Evolutionary conservation across 768 basidiomycete genomes (phyloP).

Genomic region (Russula brevipes): DNA sequence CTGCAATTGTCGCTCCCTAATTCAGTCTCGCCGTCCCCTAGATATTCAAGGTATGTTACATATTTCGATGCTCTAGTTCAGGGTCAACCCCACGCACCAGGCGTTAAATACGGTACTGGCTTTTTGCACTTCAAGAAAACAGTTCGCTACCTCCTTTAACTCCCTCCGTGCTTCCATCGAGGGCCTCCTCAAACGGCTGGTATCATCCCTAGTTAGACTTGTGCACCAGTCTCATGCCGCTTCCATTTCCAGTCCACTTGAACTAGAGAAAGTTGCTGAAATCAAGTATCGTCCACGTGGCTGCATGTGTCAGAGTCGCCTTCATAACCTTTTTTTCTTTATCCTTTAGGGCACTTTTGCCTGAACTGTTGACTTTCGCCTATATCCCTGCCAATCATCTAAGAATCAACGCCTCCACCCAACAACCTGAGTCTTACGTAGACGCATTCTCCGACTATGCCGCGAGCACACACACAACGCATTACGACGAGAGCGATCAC

Average conservation of each 20-base stretch:
- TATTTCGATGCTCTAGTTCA: not conserved
- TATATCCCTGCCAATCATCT: slow-evolving; percentile 66
- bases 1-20: too few relatives aligned
- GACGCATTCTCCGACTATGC: slow-evolving; percentile 7
- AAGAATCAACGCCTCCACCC: slow-evolving; percentile 46
- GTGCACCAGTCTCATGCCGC: slow-evolving; percentile 2
- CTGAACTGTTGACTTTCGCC: slow-evolving; percentile 74
- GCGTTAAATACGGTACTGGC: slow-evolving; percentile 86
- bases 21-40: not conserved
- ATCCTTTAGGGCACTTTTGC: slow-evolving; percentile 62
- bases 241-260: slow-evolving; percentile 54
- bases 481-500: slow-evolving; percentile 40
- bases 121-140: slow-evolving; percentile 76
- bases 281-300: slow-evolving; percentile 53
- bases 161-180: slow-evolving; percentile 77
- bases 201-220: slow-evolving; percentile 2
- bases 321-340: not conserved
- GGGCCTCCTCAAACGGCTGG: slow-evolving; percentile 66
- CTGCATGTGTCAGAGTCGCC: not conserved
- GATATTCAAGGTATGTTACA: slow-evolving; percentile 18
- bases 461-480: slow-evolving; percentile 27
- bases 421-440: slow-evolving; percentile 32
- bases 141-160: slow-evolving; percentile 74
- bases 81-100: slow-evolving; percentile 35
- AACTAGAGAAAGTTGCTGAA: slow-evolving; percentile 73